Conservation (phyloP, 495 filamentous ascomycete species). For the Aspergillus funiculosus region DNA sequence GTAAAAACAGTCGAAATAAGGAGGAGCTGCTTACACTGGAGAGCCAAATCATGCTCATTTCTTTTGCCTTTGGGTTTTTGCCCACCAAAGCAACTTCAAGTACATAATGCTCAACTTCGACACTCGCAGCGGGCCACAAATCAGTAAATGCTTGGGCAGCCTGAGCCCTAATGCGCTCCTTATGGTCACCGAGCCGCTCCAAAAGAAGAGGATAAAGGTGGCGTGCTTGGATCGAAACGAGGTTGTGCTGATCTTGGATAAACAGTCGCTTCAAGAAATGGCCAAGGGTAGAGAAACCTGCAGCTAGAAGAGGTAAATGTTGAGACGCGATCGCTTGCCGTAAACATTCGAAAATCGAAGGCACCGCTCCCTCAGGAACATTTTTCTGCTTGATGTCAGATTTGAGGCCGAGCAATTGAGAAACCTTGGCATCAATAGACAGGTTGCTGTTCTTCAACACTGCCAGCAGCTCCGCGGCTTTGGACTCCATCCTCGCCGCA, state of each 20-base stretch:
- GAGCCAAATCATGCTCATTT: constrained; percentile 78
- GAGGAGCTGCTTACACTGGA: constrained; percentile 52
- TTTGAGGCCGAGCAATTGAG: constrained; percentile 66
- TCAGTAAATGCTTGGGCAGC: constrained; percentile 70
- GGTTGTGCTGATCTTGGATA: constrained; percentile 69
- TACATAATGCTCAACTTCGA: constrained; percentile 73
- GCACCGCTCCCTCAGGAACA: constrained; percentile 67
- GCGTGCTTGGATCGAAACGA: constrained; percentile 57
- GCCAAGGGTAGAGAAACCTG: constrained; percentile 76
- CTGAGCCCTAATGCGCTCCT: constrained; percentile 69
- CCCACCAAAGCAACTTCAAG: constrained; percentile 71
- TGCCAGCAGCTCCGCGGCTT: constrained; percentile 53
- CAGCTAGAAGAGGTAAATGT: constrained; percentile 60
- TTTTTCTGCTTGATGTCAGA: constrained; percentile 83
- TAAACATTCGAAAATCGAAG: constrained; percentile 67
- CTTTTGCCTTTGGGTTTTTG: constrained; percentile 76
- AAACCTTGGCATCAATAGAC: constrained; percentile 63
- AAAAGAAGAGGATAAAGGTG: constrained; percentile 65
- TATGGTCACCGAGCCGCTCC: constrained; percentile 83
- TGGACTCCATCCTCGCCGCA: constrained; percentile 35
- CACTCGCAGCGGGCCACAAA: constrained; percentile 54
- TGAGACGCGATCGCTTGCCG: constrained; percentile 63
- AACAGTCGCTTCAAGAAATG: constrained; percentile 78
- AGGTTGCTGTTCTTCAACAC: constrained; percentile 61
- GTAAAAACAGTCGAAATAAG: constrained; percentile 1